A percentile compares a stretch with the other conserved stretches of the same genome.
Conservation (phyloP, 306 rosid species). For the Begonia masoniana region DNA sequence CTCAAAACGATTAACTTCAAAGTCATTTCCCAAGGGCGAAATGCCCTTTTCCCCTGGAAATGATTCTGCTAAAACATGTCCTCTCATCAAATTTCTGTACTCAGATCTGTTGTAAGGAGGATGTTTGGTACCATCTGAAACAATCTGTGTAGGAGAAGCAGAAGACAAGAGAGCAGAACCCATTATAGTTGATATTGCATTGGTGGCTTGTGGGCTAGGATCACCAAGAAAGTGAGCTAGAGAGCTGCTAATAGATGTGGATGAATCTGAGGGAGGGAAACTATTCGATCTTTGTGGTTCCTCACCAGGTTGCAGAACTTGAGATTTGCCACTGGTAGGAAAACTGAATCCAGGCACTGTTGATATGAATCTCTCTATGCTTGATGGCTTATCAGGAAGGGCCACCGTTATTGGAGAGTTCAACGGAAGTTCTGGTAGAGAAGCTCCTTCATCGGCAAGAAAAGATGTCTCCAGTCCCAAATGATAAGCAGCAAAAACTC, state of each 20-base stretch:
- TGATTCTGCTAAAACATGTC: slow-evolving; percentile 17
- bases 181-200: slow-evolving; percentile 20
- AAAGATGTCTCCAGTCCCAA: slow-evolving; percentile 96
- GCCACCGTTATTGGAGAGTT: slow-evolving; percentile 63
- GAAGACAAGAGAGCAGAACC: slow-evolving; percentile 25
- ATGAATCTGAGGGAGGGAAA: slow-evolving; percentile 28
- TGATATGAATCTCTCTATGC: slow-evolving; percentile 78
- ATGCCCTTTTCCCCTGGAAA: slow-evolving; percentile 18
- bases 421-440: slow-evolving; percentile 75
- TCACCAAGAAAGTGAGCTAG: slow-evolving; percentile 23
- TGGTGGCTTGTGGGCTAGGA: slow-evolving; percentile 22
- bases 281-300: slow-evolving; percentile 43
- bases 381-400: slow-evolving; percentile 53
- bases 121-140: slow-evolving; percentile 25
- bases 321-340: slow-evolving; percentile 29
- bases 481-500: slow-evolving; percentile 95
- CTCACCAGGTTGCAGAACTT: slow-evolving; percentile 18
- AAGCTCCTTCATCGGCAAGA: slow-evolving; percentile 98
- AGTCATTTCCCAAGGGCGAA: slow-evolving; percentile 20
- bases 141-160: slow-evolving; percentile 20
- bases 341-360: slow-evolving; percentile 54
- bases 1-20: slow-evolving; percentile 16
- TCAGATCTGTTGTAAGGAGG: slow-evolving; percentile 14
- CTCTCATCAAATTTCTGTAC: slow-evolving; percentile 22
- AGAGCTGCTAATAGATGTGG: slow-evolving; percentile 17